phyloP scores from a whole-genome alignment of 1,139 yeast species.

The Candida dubliniensis region DNA sequence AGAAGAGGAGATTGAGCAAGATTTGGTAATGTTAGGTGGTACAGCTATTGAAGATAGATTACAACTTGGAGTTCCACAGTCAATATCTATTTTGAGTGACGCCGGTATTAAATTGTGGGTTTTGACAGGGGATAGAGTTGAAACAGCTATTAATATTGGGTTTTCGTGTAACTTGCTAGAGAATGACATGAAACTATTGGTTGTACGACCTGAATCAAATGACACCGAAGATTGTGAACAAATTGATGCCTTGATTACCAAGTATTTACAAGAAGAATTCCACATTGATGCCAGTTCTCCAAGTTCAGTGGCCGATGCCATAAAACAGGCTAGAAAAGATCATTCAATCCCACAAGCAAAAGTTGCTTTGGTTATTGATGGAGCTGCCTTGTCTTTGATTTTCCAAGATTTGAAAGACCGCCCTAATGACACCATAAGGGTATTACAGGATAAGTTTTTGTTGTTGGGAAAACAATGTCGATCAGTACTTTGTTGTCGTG shows the following conservation, averaged over 20 bases:
- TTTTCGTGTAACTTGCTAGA: constrained; percentile 90
- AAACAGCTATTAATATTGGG: constrained; percentile 97
- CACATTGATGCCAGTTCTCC: constrained; percentile 25
- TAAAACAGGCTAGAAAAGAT: constrained; percentile 45
- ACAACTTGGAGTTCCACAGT: constrained; percentile 94
- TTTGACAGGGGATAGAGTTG: constrained; percentile 95
- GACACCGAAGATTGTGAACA: constrained; percentile 26
- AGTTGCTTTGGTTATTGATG: constrained; percentile 56
- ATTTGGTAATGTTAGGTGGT: constrained; percentile 79
- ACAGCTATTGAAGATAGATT: constrained; percentile 96
- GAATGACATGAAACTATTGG: constrained; percentile 82
- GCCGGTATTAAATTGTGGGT: constrained; percentile 98
- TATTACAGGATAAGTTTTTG: constrained; percentile 42
- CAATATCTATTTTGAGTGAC: constrained; percentile 77
- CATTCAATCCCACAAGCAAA: constrained; percentile 51
- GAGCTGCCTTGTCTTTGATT: constrained; percentile 51
- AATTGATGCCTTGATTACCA: constrained; percentile 37
- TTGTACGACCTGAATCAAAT: constrained; percentile 48
- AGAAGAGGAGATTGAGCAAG: constrained; percentile 78
- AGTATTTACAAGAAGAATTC: constrained; percentile 43
- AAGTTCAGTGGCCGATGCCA: constrained; percentile 27
- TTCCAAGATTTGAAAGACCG: constrained; percentile 28
- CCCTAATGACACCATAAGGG: constrained; percentile 19
- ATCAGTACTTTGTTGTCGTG: constrained; percentile 64
- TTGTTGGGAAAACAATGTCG: constrained; percentile 59